Evolutionary conservation across 805 yeast genomes (phyloP), one percentile per base, ranked within the genome.

Genomic region (Komagataella mondaviorum): DNA sequence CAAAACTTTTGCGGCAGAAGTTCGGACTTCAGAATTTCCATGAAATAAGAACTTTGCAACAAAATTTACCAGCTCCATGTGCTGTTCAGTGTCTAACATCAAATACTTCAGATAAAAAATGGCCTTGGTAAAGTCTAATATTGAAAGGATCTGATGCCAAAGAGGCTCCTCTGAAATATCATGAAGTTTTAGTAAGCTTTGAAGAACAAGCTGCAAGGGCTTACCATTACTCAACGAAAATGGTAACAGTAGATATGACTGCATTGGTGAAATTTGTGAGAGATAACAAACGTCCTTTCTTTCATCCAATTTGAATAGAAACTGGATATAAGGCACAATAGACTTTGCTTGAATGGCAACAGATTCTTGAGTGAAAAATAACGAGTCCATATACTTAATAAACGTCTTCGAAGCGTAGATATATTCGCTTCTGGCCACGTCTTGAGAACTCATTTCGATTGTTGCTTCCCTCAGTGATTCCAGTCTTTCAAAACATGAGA

Each of bases 281-380:
- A 85, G 64, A 56, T 85, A 87, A 56, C 95, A 85, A 12, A 87
- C 87, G 55, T 91, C 97, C 54, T 87, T 81, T 71, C 85, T 75
- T 47, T 73, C 75, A 50, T 81, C 77, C 48, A 88, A 66, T 16
- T 75, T 70, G 59, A 87, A 69, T 52, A 88, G 67, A 55, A 86
- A 81, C 7, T 70, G 62, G 44, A 84, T 65, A 51, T 77, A 74
- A 3, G 79, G 79, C 47, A 78, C 73, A 45, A 85, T 63, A 10
- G 39, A 30, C 39, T 30, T 30, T 12, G n/a, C 39, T 30, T 30
- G 39, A 30, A 30, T 30, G 6, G 79, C 67, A 0, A 71, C 61
- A 1, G 83, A 78, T 46, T 74, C 71, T 1, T 84, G 74, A 0
- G 86, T 75, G 47, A 68, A 69, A 51, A 81, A 64, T 51, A 80